Conservation (phyloP, 495 filamentous ascomycete genomes). For the Corynascus novoguineensis region DNA sequence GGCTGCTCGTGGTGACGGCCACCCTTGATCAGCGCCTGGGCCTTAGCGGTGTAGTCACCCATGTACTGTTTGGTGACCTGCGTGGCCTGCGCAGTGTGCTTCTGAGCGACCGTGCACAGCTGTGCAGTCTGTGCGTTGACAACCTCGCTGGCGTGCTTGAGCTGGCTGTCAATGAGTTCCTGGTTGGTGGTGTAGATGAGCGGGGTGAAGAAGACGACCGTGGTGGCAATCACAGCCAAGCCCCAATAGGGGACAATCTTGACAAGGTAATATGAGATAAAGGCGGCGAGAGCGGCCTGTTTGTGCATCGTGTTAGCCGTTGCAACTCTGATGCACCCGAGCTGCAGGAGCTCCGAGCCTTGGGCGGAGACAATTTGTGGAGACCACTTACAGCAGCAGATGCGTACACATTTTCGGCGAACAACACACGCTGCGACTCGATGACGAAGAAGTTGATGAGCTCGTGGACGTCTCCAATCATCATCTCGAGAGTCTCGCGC, state of each 20-base stretch:
- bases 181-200: slow-evolving; percentile 89
- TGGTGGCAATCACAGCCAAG: slow-evolving; percentile 69
- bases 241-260: slow-evolving; percentile 94
- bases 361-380: slow-evolving; percentile 1
- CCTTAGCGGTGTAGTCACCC: slow-evolving; percentile 79
- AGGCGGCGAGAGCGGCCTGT: slow-evolving; percentile 53
- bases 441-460: slow-evolving; percentile 96
- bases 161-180: slow-evolving; percentile 83
- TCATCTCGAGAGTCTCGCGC: slow-evolving; percentile 70
- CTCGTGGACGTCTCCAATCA: slow-evolving; percentile 82
- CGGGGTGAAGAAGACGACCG: slow-evolving; percentile 75
- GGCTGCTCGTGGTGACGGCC: slow-evolving; percentile 30
- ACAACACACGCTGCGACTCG: slow-evolving; percentile 90
- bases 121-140: slow-evolving; percentile 77
- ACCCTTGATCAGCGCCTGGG: slow-evolving; percentile 60
- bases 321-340: slow-evolving; percentile 8
- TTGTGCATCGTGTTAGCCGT: slow-evolving; percentile 17
- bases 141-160: slow-evolving; percentile 63
- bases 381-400: slow-evolving; percentile 67
- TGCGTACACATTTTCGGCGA: slow-evolving; percentile 83
- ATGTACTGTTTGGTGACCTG: slow-evolving; percentile 74
- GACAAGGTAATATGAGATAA: slow-evolving; percentile 87
- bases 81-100: slow-evolving; percentile 73
- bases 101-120: slow-evolving; percentile 69
- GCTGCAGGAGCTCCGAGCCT: slow-evolving; percentile 5